Evolutionary conservation across 768 basidiomycete species (phyloP).

Genomic region (Pulveroboletus sp.): DNA sequence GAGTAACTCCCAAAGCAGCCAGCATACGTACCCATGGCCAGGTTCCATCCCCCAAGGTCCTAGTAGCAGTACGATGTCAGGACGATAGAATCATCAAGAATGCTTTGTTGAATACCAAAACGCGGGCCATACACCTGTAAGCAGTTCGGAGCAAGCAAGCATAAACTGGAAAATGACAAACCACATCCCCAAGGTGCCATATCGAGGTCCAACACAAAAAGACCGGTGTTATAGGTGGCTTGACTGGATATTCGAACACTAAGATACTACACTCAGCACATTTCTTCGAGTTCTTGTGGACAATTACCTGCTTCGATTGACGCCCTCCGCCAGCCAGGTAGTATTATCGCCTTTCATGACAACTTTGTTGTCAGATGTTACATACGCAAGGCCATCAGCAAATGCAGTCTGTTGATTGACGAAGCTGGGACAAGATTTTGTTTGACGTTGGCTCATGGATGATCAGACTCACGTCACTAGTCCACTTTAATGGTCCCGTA

Average conservation of each 20-base stretch:
- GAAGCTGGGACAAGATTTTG: constrained; percentile 43
- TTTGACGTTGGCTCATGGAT: constrained; percentile 1
- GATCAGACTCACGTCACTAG: constrained; percentile 55
- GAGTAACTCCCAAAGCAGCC: background rate
- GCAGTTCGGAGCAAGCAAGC: constrained; percentile 1
- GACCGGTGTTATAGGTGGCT: constrained; percentile 62
- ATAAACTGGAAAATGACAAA: constrained; percentile 15
- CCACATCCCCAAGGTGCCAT: constrained; percentile 90
- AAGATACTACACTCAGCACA: background rate
- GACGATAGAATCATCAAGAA: background rate
- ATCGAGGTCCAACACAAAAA: constrained; percentile 81
- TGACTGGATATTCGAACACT: constrained; percentile 77
- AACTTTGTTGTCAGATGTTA: constrained; percentile 52
- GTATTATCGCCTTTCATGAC: constrained; percentile 78
- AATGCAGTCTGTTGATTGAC: constrained; percentile 53
- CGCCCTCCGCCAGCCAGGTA: constrained; percentile 47
- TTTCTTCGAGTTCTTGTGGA: background rate
- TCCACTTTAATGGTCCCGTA: constrained; percentile 43
- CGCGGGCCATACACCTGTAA: constrained; percentile 73
- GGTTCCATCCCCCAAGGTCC: constrained; percentile 41
- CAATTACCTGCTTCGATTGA: constrained; percentile 55
- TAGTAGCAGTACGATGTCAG: constrained; percentile 10
- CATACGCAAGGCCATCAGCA: constrained; percentile 48
- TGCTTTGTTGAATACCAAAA: constrained; percentile 51
- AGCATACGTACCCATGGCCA: constrained; percentile 59